Base-by-base conservation (phyloP, 2,329 filamentous ascomycete species). In the Aureobasidium sp. region DNA sequence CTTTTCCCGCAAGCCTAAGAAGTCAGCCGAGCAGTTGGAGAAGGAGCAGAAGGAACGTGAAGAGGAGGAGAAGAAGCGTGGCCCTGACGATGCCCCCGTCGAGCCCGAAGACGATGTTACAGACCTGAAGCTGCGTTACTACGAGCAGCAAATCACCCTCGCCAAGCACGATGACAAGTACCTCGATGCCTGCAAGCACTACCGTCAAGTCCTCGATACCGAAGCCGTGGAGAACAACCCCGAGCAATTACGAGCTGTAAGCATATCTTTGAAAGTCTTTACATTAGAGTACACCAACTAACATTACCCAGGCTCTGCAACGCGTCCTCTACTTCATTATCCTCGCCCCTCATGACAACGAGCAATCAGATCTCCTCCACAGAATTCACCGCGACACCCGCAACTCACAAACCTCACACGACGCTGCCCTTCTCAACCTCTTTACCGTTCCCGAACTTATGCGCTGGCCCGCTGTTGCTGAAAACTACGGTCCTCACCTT, bases 131-230 rank as follows among this genome's bases (percentile, higher is more conserved):
- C 82, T 99, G 68, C 86, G 85, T 66, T 99, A 91, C 79, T 99
- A 97, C 77, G 92, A 97, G 78, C 94, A 97, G 75, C 94, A 99
- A 78, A 96, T 99, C 71, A 88, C 86, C 50, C 81, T 99, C 59
- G 90, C 94, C 61, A 97, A 97, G 82, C 92, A 99, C 70, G 94
- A 99, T 66, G 86, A 91, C 79, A 97, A 96, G 77, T 99, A 99
- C 71, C 85, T 99, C 37, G 93, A 97, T 66, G 93, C 88, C 37
- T 99, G 94, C 86, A 99, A 99, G 78, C 86, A 99, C 78, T 99
- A 97, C 79, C 84, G 94, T 73, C 92, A 97, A 74, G 93, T 99
- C 4, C 78, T 99, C 64, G 93, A 99, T 73, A 99, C 95, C 0
- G 91, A 96, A 74, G 90, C 92, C 3, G 91, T 99, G 5, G 91